Conservation (phyloP, 345 rosid species). For the Heritiera fomes region DNA sequence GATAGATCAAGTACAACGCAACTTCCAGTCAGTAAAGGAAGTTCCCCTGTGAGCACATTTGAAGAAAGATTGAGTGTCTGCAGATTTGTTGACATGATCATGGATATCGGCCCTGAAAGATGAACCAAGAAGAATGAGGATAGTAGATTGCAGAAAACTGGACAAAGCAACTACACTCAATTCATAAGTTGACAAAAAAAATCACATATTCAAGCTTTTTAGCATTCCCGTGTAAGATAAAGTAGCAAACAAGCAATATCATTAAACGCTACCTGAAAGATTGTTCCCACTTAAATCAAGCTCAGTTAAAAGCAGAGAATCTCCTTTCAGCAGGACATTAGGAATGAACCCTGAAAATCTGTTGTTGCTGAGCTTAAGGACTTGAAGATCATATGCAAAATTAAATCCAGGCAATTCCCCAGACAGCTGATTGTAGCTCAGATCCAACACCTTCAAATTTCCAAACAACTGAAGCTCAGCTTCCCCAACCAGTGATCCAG, state of each 20-base stretch:
- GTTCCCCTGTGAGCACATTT: slow-evolving; percentile 74
- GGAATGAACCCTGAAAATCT: slow-evolving; percentile 83
- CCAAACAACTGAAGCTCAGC: slow-evolving; percentile 65
- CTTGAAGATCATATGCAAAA: slow-evolving; percentile 87
- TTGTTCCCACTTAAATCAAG: slow-evolving; percentile 91
- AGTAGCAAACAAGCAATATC: slow-evolving; percentile 22
- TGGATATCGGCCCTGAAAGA: slow-evolving; percentile 71
- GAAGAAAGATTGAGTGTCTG: slow-evolving; percentile 74
- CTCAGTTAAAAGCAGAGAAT: slow-evolving; percentile 72
- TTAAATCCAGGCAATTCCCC: slow-evolving; percentile 94
- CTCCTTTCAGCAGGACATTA: slow-evolving; percentile 82
- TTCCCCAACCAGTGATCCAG: slow-evolving; percentile 74
- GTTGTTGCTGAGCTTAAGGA: slow-evolving; percentile 89
- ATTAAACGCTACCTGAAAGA: slow-evolving; percentile 68
- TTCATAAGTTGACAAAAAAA: not conserved
- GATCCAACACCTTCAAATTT: slow-evolving; percentile 75
- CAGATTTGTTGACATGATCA: slow-evolving; percentile 81
- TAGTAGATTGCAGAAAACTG: not conserved
- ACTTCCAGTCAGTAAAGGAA: slow-evolving; percentile 84
- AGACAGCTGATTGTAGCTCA: slow-evolving; percentile 87
- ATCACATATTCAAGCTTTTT: not conserved
- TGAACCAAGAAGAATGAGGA: slow-evolving; percentile 26
- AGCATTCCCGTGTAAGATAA: slow-evolving; percentile 10
- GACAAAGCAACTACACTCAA: slow-evolving; percentile 1
- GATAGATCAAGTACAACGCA: slow-evolving; percentile 84